Evolutionary conservation across 2,329 filamentous ascomycete species (phyloP).

Genomic region (Paraconiothyrium brasiliense): DNA sequence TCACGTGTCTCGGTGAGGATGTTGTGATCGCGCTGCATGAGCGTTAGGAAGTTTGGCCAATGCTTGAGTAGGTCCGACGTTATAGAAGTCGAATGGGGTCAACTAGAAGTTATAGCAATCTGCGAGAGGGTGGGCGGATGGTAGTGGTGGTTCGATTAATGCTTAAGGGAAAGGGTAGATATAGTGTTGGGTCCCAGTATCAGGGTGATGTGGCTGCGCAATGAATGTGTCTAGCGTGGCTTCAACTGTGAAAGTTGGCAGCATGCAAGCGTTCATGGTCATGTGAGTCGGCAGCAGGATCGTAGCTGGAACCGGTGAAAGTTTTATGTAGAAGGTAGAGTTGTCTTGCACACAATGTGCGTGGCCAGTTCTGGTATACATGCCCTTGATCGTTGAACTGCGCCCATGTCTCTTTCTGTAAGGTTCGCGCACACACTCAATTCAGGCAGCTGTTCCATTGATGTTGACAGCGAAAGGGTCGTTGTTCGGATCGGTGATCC

Average conservation of each 20-base stretch:
- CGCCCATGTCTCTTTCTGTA: background rate
- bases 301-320: background rate
- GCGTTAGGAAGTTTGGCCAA: too few relatives aligned
- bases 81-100: background rate
- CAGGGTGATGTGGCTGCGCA: background rate
- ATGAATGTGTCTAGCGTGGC: background rate
- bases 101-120: background rate
- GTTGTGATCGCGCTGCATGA: background rate
- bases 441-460: background rate
- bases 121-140: background rate
- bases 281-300: background rate
- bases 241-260: background rate
- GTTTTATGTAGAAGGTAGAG: background rate
- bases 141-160: background rate
- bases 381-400: background rate
- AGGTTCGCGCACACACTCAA: background rate
- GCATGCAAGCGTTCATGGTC: background rate
- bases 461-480: conserved; percentile 61
- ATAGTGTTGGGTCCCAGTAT: background rate
- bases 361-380: too few relatives aligned
- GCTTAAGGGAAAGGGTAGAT: background rate
- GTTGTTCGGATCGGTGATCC: conserved; percentile 57
- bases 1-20: background rate
- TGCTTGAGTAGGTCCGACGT: background rate
- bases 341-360: background rate